Base-by-base conservation (phyloP, 495 filamentous ascomycete species). In the Penicillium daleae region DNA sequence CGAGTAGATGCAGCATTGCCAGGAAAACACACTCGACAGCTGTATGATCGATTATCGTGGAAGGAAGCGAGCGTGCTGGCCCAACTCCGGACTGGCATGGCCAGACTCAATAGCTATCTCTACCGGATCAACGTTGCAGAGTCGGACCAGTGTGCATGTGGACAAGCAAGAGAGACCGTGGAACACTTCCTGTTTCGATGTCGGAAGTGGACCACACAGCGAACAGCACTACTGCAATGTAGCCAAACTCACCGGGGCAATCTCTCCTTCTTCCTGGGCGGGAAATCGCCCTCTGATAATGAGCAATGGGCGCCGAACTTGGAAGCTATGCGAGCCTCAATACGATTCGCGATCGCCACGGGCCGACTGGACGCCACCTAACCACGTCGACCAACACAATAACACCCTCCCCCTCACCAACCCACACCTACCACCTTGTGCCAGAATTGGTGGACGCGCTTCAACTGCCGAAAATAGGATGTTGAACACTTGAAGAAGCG, bases 51-150 rank as follows among this genome's bases (percentile, higher is more conserved):
- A 56, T 63, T 73, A 57, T 70, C 66, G 35, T 62, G 65, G 62
- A 70, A 62, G 64, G 66, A 77, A 64, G 74, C 73, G 29, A 65
- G 61, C 46, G 65, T 76, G 49, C 59, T 67, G 48, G 72, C 70
- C n/a, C 71, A 76, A 63, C 66, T 76, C 57, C 29, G 29, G 29
- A 31, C 69, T 19, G 74, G 74, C 60, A 73, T 70, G 66, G 58
- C 71, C 52, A 69, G 68, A 66, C 58, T 76, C 32, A 78, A 76
- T 65, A 59, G 70, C 37, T 76, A 72, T 66, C 66, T 76, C 42
- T 44, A 70, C 48, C 55, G 60, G 49, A 74, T 78, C 49, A 66
- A 68, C 27, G 66, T 67, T 61, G 56, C 56, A 21, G 33, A 68
- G 13, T 63, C 56, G 35, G 66, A 68, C 26, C 59, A 63, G 56